Conservation (phyloP, 176 grass and related monocot species). For the Eragrostis curvula region DNA sequence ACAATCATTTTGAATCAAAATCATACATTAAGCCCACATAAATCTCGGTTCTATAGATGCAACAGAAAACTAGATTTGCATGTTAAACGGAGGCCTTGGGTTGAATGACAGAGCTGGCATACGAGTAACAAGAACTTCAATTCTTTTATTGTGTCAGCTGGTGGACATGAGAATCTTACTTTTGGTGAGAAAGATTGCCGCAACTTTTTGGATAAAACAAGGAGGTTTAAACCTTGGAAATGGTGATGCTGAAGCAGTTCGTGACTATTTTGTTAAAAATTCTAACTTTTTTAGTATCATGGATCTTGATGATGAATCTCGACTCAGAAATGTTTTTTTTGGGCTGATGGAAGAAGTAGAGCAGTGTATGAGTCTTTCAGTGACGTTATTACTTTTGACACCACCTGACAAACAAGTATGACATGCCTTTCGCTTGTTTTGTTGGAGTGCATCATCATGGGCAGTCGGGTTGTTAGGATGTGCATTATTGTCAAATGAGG, state of each 20-base stretch:
- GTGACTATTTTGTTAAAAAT: constrained; percentile 38
- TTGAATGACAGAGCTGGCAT: neutral
- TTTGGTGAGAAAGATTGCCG: neutral
- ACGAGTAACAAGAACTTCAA: neutral
- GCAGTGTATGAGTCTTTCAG: constrained; percentile 16
- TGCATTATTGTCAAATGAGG: neutral
- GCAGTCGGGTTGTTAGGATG: too few relatives aligned
- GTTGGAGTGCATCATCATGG: too few relatives aligned
- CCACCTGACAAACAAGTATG: too few relatives aligned
- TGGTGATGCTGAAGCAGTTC: constrained; percentile 17
- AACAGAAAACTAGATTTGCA: neutral
- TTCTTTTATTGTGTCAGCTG: neutral
- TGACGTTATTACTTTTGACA: too few relatives aligned
- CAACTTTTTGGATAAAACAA: neutral
- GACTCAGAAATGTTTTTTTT: constrained; percentile 30
- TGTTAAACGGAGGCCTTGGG: neutral
- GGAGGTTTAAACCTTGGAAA: neutral
- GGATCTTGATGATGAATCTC: constrained; percentile 30
- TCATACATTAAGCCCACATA: too few relatives aligned
- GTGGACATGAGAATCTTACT: neutral
- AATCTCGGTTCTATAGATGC: too few relatives aligned
- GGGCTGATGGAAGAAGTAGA: constrained; percentile 40
- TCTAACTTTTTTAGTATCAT: constrained; percentile 30
- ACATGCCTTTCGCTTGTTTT: too few relatives aligned
- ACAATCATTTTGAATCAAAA: too few relatives aligned